These are phyloP conservation scores for Backusella liffmaniae DNA, from an alignment of 192 early-diverging fungal genomes.

Conservation along the genomic window DNA sequence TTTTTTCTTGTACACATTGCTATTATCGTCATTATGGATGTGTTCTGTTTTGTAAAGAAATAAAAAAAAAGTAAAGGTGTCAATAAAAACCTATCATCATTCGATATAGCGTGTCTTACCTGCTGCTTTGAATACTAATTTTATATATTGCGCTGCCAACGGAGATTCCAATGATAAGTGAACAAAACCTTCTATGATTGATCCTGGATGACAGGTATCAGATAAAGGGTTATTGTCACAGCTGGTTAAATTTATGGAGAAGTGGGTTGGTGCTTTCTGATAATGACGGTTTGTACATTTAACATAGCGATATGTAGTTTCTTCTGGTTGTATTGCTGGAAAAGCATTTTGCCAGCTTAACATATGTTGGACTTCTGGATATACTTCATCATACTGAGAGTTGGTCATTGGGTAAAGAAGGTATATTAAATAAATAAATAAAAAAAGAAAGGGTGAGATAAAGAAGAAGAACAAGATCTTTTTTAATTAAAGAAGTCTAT, in stretches of 20 bases:
- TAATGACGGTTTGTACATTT: neutral
- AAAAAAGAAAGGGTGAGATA: neutral
- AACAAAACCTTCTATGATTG: slow-evolving; percentile 24
- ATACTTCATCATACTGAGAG: neutral
- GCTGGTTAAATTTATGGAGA: neutral
- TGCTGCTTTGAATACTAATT: slow-evolving; percentile 26
- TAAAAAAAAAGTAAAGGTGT: neutral
- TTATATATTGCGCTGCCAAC: slow-evolving; percentile 25
- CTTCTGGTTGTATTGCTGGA: neutral
- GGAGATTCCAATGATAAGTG: slow-evolving; percentile 6
- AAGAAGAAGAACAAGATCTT: neutral
- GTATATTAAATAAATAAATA: neutral
- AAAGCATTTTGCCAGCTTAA: neutral
- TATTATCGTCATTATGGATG: neutral
- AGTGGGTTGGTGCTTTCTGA: slow-evolving; percentile 3
- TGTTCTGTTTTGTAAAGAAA: neutral
- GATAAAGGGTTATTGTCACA: neutral
- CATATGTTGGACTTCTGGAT: neutral
- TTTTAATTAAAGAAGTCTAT: neutral
- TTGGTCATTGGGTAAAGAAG: neutral
- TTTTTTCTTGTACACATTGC: neutral
- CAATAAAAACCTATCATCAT: neutral
- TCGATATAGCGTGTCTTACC: slow-evolving; percentile 5
- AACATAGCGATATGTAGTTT: neutral
- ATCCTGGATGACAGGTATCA: slow-evolving; percentile 15